A percentile compares a stretch with the other conserved stretches of the same genome.
These are phyloP conservation scores for Senna siamea DNA, from an alignment of 306 rosid species.

Conservation along the genomic window DNA sequence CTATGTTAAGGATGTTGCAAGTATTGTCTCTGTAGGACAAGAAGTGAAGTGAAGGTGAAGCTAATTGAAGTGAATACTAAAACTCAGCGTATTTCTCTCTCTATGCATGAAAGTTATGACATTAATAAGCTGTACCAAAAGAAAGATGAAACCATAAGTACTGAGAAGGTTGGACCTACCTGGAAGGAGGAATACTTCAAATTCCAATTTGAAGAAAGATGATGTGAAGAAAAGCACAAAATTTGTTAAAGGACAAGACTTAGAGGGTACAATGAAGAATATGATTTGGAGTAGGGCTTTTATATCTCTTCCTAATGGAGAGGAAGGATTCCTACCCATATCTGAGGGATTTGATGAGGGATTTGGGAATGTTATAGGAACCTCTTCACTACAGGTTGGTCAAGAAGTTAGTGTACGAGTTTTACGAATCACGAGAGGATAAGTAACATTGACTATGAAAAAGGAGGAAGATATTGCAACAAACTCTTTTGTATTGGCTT, in stretches of 20 bases:
- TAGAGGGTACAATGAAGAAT: constrained; percentile 88
- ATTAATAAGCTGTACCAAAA: constrained; percentile 47
- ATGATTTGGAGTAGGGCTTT: constrained; percentile 77
- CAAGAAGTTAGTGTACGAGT: constrained; percentile 87
- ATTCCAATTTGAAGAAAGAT: constrained; percentile 55
- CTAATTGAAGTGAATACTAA: constrained; percentile 78
- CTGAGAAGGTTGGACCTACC: constrained; percentile 62
- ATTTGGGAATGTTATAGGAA: constrained; percentile 76
- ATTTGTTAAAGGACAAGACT: constrained; percentile 74
- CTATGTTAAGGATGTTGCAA: constrained; percentile 83
- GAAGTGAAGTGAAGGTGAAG: constrained; percentile 94
- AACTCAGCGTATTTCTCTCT: constrained; percentile 82
- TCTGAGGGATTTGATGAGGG: constrained; percentile 79
- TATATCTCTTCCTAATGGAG: constrained; percentile 90
- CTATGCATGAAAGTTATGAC: constrained; percentile 79
- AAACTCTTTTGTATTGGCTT: constrained; percentile 87
- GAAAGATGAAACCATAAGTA: constrained; percentile 53
- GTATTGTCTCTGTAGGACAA: constrained; percentile 92
- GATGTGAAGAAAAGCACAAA: constrained; percentile 59
- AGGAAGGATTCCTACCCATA: constrained; percentile 89
- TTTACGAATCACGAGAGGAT: constrained; percentile 79
- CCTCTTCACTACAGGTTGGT: constrained; percentile 67
- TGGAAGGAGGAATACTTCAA: constrained; percentile 64
- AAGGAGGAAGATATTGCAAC: constrained; percentile 81
- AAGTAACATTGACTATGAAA: constrained; percentile 93